Conservation (phyloP, 1,284 basidiomycete genomes). For the Rhizoctonia solani region DNA sequence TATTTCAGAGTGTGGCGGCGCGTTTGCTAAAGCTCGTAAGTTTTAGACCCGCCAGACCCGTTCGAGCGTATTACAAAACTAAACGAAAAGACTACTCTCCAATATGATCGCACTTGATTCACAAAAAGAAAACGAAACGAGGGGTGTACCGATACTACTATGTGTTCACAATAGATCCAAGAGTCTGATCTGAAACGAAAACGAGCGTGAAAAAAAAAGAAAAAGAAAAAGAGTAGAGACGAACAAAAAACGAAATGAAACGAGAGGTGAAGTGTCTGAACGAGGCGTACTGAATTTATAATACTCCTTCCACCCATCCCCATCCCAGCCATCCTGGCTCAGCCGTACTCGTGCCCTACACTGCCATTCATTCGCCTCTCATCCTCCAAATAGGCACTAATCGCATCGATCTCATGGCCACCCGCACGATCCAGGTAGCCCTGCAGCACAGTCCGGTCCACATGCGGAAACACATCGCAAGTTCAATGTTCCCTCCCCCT, state of each 20-base stretch:
- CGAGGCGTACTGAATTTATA: too few species aligned
- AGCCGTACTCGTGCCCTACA: background rate
- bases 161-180: too few species aligned
- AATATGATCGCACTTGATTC: too few species aligned
- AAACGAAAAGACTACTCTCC: too few species aligned
- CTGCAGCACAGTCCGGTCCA: slow-evolving; percentile 67
- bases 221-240: too few species aligned
- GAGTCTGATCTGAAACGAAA: slow-evolving; percentile 3
- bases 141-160: too few species aligned
- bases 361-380: slow-evolving; percentile 72
- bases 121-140: slow-evolving; percentile 24
- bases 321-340: background rate
- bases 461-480: slow-evolving; percentile 78
- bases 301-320: too few species aligned
- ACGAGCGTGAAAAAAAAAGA: slow-evolving; percentile 12
- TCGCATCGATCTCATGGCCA: slow-evolving; percentile 77
- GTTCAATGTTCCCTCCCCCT: slow-evolving; percentile 64
- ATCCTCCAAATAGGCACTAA: slow-evolving; percentile 86
- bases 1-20: background rate
- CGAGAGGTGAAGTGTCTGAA: too few species aligned
- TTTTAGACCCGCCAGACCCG: slow-evolving; percentile 44
- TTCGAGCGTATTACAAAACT: background rate
- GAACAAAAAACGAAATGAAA: too few species aligned
- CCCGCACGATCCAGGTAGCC: slow-evolving; percentile 71
- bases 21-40: slow-evolving; percentile 33